Base-by-base conservation (phyloP, 2,329 filamentous ascomycete genomes). In the Arthroderma sp. region DNA sequence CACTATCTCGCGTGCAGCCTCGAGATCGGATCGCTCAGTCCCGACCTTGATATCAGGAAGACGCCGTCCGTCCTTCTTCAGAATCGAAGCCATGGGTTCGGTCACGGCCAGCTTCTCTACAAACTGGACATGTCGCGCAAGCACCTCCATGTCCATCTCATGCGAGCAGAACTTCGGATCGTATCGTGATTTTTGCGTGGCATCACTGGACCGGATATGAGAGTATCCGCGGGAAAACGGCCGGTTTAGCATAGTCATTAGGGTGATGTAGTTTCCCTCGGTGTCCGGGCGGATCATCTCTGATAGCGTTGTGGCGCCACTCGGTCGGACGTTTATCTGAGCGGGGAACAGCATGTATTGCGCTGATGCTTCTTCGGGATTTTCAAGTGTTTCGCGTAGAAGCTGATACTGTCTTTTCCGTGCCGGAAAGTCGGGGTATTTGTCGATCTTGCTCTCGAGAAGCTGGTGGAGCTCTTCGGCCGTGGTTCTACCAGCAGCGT, bases 131-230 rank as follows among this genome's bases (percentile, higher is more conserved):
- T 54, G 54, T 7, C 49, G 57, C 6, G 40, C 53, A 2, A 57
- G 52, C 4, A 55, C 53, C 3, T 53, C 53, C 4, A 55, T 41
- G 40, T 62, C 59, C 39, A 54, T 56, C 9, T 54, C 55, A 28
- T 60, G 44, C 51, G 57, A 53, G 34, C 56, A 56, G 44, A 57
- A 63, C 11, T 59, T 56, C 2, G 60, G 58, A 41, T 62, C 56
- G 31, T 61, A 56, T n/a, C 11, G 36, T 3, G 56, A 51, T 29
- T 51, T 36, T 4, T 42, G 50, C 1, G 46, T 44, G 4, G 60
- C 54, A 28, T 58, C 50, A 6, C 53, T 43, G 4, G 56, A 59
- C 6, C 47, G 42, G 29, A 63, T 56, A 38, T 60, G 60, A 5
- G 56, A 40, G 36, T 47, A 57, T 3, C 60, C 60, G 4, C 59